Conservation (phyloP, 2,329 filamentous ascomycete genomes). For the Trichophyton schoenleinii region DNA sequence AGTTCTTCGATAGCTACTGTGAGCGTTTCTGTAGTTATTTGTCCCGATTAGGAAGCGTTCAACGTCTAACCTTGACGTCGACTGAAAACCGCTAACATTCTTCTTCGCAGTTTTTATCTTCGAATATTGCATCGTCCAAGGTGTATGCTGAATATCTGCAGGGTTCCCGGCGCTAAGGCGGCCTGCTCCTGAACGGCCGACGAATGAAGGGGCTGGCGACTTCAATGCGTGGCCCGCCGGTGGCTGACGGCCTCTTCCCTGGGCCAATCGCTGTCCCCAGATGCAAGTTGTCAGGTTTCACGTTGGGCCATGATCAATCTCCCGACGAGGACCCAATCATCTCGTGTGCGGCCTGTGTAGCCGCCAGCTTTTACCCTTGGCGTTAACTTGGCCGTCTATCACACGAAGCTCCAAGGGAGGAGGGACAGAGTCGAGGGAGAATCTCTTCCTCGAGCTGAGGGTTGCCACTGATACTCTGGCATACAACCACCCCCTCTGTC, state of each 20-base stretch:
- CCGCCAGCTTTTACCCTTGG: constrained; percentile 1
- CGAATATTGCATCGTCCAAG: too few relatives aligned
- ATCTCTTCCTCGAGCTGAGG: background rate
- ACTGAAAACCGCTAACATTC: too few relatives aligned
- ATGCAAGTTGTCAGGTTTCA: background rate
- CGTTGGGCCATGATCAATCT: background rate
- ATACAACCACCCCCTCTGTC: background rate
- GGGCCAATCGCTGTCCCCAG: background rate
- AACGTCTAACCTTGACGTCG: background rate
- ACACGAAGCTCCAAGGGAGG: background rate
- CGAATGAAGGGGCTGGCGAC: too few relatives aligned
- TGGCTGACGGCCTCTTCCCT: too few relatives aligned
- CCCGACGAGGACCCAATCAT: background rate
- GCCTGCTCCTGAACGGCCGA: too few relatives aligned
- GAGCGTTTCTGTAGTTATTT: background rate
- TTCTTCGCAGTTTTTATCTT: too few relatives aligned
- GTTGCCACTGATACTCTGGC: background rate
- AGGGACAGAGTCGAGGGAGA: background rate
- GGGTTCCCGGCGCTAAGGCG: too few relatives aligned
- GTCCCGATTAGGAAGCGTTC: background rate
- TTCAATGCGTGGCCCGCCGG: too few relatives aligned
- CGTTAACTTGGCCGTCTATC: background rate
- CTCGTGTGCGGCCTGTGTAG: background rate
- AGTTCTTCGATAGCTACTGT: too few relatives aligned
- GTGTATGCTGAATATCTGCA: too few relatives aligned